Evolutionary conservation across 305 asterid genomes (phyloP), one percentile per base, ranked within the genome.

Genomic region (Fraxinus velutina): DNA sequence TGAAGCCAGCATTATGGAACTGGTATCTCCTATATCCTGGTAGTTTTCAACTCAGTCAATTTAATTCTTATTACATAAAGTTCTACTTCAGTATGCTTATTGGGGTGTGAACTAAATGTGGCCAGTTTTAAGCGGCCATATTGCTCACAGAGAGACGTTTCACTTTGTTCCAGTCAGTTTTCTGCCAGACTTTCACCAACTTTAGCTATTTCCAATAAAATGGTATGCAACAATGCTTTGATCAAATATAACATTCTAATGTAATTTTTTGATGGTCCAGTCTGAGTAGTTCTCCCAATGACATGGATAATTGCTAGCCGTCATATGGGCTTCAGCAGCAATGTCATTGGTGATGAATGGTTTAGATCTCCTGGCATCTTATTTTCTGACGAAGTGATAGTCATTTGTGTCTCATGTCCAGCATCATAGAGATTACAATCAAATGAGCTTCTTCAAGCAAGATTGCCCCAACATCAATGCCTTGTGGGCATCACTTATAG

Each of bases 401-500:
- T 44, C 55, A 66, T 86, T 83, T 77, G 75, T 74, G 42, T 88
- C 76, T 78, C 76, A 62, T 88, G 88, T 83, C 84, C 93, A 90
- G 97, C 85, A 86, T 82, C 90, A 86, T 72, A 84, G 29, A 70
- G 88, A 91, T 72, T 83, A 81, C 68, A 82, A 80, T 81, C 89
- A 80, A 74, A 80, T 78, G 27, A 85, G 79, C 73, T 79, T 79
- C 82, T 83, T 86, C 78, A 80, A 85, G 81, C 86, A 80, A 81
- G 93, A 88, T 80, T 90, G 86, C 77, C 93, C 92, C 78, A 94
- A 94, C 86, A 93, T 96, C 86, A 94, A 96, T 90, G 82, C 88
- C 78, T 83, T 96, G 85, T 96, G 99, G 99, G 99, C 99, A 30
- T 89, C 94, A 37, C 97, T 96, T 68, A 88, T 96, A 37, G 92